phyloP scores from a whole-genome alignment of 495 filamentous ascomycete genomes.

The Penicillium cosmopolitanum region DNA sequence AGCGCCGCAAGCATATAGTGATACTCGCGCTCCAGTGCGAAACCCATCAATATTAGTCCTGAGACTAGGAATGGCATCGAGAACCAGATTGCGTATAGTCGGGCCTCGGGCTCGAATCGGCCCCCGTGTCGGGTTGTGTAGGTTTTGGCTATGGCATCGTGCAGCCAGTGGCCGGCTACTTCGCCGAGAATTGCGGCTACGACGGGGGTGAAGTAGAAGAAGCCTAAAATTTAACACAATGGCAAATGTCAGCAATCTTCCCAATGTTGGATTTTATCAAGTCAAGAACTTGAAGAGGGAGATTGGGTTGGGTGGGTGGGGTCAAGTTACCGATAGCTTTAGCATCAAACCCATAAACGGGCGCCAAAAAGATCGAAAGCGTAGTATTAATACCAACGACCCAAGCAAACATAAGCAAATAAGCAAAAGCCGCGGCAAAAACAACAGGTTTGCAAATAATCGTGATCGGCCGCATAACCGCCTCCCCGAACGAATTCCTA shows the following conservation, averaged over 20 bases:
- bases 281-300: no score
- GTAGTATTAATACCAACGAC: constrained; percentile 66
- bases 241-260: neutral
- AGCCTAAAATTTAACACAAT: constrained; percentile 29
- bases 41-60: constrained; percentile 58
- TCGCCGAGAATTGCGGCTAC: constrained; percentile 58
- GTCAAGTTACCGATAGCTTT: constrained; percentile 50
- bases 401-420: constrained; percentile 64
- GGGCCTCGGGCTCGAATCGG: constrained; percentile 62
- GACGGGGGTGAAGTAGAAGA: constrained; percentile 64
- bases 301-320: neutral
- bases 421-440: constrained; percentile 53
- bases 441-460: constrained; percentile 57
- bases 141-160: constrained; percentile 53
- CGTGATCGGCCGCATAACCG: constrained; percentile 45
- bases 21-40: constrained; percentile 53
- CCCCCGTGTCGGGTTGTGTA: constrained; percentile 55
- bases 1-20: constrained; percentile 60
- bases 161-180: constrained; percentile 60
- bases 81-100: constrained; percentile 50
- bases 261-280: no score
- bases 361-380: constrained; percentile 56
- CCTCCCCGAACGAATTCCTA: constrained; percentile 47
- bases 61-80: constrained; percentile 53
- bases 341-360: constrained; percentile 57